A percentile compares a stretch with the other conserved stretches of the same genome.
phyloP scores from a whole-genome alignment of 208 protist species.

The Trichomonas vaginalis region DNA sequence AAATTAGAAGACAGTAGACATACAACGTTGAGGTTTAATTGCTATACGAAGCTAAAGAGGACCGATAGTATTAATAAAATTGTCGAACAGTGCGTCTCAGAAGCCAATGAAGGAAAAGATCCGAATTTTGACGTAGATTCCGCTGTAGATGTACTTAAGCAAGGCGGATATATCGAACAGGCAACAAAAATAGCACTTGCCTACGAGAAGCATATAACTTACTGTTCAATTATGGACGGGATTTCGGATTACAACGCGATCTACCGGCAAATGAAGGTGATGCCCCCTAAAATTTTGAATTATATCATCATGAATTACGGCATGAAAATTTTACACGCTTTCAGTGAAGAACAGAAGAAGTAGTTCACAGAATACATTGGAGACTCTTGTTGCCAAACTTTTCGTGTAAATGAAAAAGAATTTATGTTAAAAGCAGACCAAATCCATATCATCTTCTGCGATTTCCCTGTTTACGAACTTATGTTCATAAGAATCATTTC shows the following conservation, averaged over 20 bases:
- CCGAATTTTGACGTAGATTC: background rate
- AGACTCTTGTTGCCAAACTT: background rate
- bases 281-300: background rate
- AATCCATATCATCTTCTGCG: background rate
- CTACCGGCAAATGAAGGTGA: background rate
- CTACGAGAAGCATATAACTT: background rate
- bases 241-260: background rate
- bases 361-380: background rate
- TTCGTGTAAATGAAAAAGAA: background rate
- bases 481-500: background rate
- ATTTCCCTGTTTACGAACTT: background rate
- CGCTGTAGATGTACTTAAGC: background rate
- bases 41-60: background rate
- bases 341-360: background rate
- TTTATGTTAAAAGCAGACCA: background rate
- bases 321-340: background rate
- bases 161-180: background rate
- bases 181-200: background rate
- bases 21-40: slow-evolving; percentile 14
- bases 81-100: background rate
- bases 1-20: background rate
- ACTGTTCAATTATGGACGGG: background rate
- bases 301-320: background rate
- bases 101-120: background rate
- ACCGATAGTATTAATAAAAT: background rate